A percentile compares a stretch with the other conserved stretches of the same genome.
Evolutionary conservation across 2,329 filamentous ascomycete genomes (phyloP).

Genomic region (Aspergillus texensis): DNA sequence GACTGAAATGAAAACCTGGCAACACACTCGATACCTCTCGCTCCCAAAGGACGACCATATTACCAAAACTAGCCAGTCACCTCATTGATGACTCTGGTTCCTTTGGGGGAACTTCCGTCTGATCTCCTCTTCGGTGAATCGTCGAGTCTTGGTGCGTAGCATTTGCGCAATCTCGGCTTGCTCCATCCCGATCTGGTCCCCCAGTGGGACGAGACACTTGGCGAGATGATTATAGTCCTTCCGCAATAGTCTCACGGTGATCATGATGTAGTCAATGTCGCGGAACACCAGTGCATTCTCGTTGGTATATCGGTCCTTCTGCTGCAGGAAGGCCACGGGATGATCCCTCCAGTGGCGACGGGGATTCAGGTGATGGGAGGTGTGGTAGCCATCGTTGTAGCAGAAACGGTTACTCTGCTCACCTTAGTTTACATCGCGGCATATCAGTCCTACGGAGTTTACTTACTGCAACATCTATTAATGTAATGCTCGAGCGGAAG

Average conservation of each 20-base stretch:
- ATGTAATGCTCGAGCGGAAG: conserved; percentile 75
- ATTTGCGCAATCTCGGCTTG: conserved; percentile 65
- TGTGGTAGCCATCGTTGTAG: conserved; percentile 83
- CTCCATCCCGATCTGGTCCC: conserved; percentile 68
- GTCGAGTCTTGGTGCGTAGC: conserved; percentile 65
- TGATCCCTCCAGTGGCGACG: conserved; percentile 78
- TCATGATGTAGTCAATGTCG: conserved; percentile 79
- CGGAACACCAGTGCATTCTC: conserved; percentile 76
- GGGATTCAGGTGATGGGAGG: conserved; percentile 50
- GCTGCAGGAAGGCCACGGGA: conserved; percentile 70
- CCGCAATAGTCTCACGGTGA: conserved; percentile 67
- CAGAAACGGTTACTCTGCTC: conserved; percentile 75
- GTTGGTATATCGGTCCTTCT: conserved; percentile 66
- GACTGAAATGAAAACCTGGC: neutral
- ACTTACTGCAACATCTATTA: conserved; percentile 76
- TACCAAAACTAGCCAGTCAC: neutral
- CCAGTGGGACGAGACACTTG: conserved; percentile 72
- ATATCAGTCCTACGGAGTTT: neutral
- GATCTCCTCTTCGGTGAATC: conserved; percentile 47
- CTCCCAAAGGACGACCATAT: neutral
- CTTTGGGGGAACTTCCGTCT: neutral
- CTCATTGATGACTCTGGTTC: neutral
- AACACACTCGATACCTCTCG: neutral
- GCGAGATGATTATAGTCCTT: conserved; percentile 75
- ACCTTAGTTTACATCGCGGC: conserved; percentile 6